Evolutionary conservation across 1,139 yeast species (phyloP).

Genomic region (Hyphopichia fennica): DNA sequence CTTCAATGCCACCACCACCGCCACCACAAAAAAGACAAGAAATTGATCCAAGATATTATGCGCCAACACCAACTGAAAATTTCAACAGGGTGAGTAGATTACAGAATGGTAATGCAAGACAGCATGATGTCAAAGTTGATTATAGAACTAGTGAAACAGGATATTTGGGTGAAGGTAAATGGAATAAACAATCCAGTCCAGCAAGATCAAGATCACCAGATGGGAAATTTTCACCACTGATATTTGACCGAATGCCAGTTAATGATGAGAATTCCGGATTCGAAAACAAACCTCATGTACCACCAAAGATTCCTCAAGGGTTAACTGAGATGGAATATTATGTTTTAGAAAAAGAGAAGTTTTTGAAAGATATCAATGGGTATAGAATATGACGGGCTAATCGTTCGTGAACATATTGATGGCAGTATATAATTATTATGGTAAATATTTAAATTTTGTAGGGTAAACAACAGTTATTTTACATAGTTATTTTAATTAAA

Average conservation of each 20-base stretch:
- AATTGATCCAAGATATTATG: conserved; percentile 45
- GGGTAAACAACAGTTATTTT: too few species aligned
- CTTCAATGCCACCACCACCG: conserved; percentile 16
- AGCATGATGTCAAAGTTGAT: conserved; percentile 24
- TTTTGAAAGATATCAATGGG: conserved; percentile 46
- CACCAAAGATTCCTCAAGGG: conserved; percentile 58
- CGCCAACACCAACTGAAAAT: conserved; percentile 50
- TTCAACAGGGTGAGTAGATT: conserved; percentile 22
- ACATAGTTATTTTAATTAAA: too few species aligned
- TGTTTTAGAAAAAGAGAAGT: conserved; percentile 42
- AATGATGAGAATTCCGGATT: conserved; percentile 26
- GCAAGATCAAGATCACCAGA: not conserved
- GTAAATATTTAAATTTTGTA: too few species aligned
- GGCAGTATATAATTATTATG: too few species aligned
- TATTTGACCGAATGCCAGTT: conserved; percentile 33
- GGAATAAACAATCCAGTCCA: conserved; percentile 22
- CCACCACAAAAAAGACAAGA: conserved; percentile 26
- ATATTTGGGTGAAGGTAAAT: conserved; percentile 41
- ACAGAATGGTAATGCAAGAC: conserved; percentile 19
- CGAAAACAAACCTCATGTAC: conserved; percentile 43
- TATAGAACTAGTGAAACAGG: conserved; percentile 28
- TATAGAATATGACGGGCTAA: conserved; percentile 18
- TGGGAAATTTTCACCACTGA: conserved; percentile 38
- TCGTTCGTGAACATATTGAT: too few species aligned
- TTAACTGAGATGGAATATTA: conserved; percentile 49